Evolutionary conservation across 495 filamentous ascomycete species (phyloP).

Genomic region (Aspergillus baeticus): DNA sequence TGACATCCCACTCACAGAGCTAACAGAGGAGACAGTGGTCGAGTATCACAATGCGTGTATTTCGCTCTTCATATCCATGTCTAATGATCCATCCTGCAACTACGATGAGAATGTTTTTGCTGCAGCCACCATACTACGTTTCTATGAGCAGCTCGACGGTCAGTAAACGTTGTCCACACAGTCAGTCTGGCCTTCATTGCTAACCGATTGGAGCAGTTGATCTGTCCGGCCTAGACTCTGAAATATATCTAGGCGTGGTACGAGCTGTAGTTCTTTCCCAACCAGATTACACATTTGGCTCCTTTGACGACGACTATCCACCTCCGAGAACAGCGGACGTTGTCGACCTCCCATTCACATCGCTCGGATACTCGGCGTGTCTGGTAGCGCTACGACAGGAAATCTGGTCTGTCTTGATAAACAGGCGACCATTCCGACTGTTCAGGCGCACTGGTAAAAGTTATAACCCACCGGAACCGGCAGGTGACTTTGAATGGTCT

Average conservation of each 20-base stretch:
- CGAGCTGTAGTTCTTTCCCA: too few species aligned
- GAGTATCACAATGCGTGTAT: conserved; percentile 29
- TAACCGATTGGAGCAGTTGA: too few species aligned
- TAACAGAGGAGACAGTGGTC: conserved; percentile 22
- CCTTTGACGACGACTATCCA: too few species aligned
- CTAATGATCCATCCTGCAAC: conserved; percentile 24
- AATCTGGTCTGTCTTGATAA: conserved; percentile 30
- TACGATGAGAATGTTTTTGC: conserved; percentile 33
- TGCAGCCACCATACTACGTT: conserved; percentile 30
- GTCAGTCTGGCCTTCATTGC: too few species aligned
- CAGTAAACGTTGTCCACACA: background rate
- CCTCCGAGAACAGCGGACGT: too few species aligned
- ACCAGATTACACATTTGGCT: too few species aligned
- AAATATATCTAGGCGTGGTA: too few species aligned
- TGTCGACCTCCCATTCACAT: conserved; percentile 4
- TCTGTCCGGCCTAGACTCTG: too few species aligned
- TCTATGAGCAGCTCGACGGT: conserved; percentile 35
- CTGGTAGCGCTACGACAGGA: conserved; percentile 32
- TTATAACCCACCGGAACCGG: conserved; percentile 20
- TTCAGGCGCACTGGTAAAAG: conserved; percentile 13
- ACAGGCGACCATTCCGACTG: conserved; percentile 26
- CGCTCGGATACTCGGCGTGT: conserved; percentile 29
- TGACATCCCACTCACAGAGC: conserved; percentile 19
- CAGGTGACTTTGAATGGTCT: conserved; percentile 28
- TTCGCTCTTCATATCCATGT: conserved; percentile 25